Percentiles rank a stretch among this genome's conserved stretches.
phyloP scores from a whole-genome alignment of 225 moss, liverwort and hornwort species.

The Polytrichum commune region DNA sequence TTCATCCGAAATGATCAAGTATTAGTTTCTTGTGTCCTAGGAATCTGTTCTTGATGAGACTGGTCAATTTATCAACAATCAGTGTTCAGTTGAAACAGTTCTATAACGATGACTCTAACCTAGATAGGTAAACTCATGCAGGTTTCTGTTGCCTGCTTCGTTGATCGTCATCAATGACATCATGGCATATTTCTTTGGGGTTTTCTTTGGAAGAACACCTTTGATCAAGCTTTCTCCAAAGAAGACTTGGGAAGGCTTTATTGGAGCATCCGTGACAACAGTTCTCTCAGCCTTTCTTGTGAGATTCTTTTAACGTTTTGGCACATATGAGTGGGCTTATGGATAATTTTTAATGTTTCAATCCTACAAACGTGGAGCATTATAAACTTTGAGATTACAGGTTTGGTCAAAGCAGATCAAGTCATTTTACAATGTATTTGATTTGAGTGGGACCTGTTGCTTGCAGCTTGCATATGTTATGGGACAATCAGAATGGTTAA shows the following conservation, averaged over 20 bases:
- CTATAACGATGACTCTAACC: too few species aligned
- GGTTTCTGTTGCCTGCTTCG: slow-evolving; percentile 95
- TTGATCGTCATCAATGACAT: slow-evolving; percentile 98
- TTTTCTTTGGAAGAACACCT: slow-evolving; percentile 94
- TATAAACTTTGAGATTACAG: too few species aligned
- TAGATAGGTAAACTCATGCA: slow-evolving; percentile 20
- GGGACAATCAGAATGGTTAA: slow-evolving; percentile 93
- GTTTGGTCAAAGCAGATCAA: neutral
- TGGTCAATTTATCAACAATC: too few species aligned
- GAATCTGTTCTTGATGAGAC: too few species aligned
- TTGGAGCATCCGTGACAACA: slow-evolving; percentile 94
- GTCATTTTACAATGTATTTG: slow-evolving; percentile 8
- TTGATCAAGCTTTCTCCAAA: slow-evolving; percentile 96
- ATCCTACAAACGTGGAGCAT: too few species aligned
- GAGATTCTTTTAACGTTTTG: slow-evolving; percentile 3
- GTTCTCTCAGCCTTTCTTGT: slow-evolving; percentile 91
- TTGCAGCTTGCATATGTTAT: slow-evolving; percentile 88
- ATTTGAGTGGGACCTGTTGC: slow-evolving; percentile 3
- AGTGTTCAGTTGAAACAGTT: too few species aligned
- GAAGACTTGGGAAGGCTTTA: slow-evolving; percentile 99
- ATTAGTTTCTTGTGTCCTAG: too few species aligned
- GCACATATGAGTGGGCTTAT: too few species aligned
- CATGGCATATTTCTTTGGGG: slow-evolving; percentile 94
- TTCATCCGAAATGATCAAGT: too few species aligned
- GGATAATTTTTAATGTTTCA: too few species aligned